Conservation (phyloP, 371 early-diverging fungal species). For the Mucor velutinosus region DNA sequence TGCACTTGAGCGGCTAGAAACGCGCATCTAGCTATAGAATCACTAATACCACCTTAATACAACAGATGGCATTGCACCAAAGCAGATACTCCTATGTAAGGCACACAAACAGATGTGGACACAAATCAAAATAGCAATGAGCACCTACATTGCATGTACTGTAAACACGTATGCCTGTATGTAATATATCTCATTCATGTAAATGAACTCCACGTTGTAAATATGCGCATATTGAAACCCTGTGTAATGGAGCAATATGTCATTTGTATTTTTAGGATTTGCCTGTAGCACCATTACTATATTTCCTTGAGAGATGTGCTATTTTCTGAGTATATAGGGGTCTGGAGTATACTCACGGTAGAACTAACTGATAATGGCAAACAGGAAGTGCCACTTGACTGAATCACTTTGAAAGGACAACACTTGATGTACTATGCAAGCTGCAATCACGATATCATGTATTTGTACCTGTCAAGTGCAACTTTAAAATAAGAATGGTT, state of each 20-base stretch:
- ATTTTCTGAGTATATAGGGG: neutral
- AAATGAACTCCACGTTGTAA: neutral
- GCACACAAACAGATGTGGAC: neutral
- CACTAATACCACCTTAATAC: neutral
- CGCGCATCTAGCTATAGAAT: neutral
- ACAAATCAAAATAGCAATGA: neutral
- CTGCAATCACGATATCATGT: neutral
- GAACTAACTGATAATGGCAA: neutral
- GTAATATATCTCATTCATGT: neutral
- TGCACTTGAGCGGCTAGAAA: neutral
- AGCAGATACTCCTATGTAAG: neutral
- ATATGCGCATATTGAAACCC: neutral
- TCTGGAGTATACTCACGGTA: neutral
- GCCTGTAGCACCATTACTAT: neutral
- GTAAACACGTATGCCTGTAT: neutral
- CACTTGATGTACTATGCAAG: neutral
- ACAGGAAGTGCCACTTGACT: neutral
- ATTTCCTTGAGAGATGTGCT: neutral
- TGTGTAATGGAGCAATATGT: neutral
- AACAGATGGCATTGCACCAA: neutral
- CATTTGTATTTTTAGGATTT: neutral
- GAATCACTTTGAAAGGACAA: neutral
- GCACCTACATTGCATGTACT: neutral
- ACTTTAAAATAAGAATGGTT: neutral
- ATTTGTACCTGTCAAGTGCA: neutral